Conservation (phyloP, 306 rosid genomes). For the Canavalia gladiata region DNA sequence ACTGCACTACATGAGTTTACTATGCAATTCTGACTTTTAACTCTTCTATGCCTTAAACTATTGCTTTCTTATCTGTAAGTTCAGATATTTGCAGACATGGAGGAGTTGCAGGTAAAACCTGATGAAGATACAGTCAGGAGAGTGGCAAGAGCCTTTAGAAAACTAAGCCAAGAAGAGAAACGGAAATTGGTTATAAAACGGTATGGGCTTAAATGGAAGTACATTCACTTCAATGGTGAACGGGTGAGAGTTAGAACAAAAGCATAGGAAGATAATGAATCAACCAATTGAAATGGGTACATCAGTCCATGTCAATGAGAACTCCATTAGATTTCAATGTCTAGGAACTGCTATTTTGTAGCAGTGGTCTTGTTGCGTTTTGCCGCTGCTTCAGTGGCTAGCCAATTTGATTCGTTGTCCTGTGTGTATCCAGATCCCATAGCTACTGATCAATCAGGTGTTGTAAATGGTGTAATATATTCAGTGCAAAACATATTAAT, state of each 20-base stretch:
- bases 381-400: conserved; percentile 10
- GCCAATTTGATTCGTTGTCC: conserved; percentile 4
- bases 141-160: conserved; percentile 70
- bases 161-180: conserved; percentile 77
- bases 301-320: conserved; percentile 32
- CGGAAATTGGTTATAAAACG: conserved; percentile 64
- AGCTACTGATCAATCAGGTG: not conserved
- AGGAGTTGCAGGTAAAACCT: conserved; percentile 81
- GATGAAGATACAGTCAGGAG: conserved; percentile 88
- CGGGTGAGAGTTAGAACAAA: conserved; percentile 64
- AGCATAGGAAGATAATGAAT: conserved; percentile 52
- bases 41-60: conserved; percentile 19
- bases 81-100: conserved; percentile 77
- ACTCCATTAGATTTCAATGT: conserved; percentile 1
- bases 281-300: conserved; percentile 40
- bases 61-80: conserved; percentile 31
- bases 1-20: conserved; percentile 21
- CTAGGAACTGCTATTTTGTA: not conserved
- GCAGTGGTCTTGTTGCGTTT: not conserved
- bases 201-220: conserved; percentile 84
- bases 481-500: no score
- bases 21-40: not conserved
- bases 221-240: conserved; percentile 83
- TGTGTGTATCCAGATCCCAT: not conserved
- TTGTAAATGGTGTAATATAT: conserved; percentile 17